Base-by-base conservation (phyloP, 495 filamentous ascomycete species). In the Trichoderma reesei region DNA sequence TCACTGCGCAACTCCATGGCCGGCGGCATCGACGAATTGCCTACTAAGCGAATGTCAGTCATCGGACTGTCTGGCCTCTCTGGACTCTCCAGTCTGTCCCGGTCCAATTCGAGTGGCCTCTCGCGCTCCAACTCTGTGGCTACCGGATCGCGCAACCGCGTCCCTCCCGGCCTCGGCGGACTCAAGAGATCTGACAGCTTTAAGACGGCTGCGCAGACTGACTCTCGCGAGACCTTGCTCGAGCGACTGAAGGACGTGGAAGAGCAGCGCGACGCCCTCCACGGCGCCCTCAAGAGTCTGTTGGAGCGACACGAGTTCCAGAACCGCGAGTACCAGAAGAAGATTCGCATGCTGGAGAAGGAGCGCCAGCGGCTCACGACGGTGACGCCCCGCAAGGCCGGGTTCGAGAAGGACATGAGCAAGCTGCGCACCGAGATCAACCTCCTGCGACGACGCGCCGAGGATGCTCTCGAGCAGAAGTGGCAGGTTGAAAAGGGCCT, bases 401-500 rank as follows among this genome's bases (percentile, higher is more conserved):
- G 90, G 34, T 96, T 95, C 71, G 85, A 95, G 71, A 83, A 81
- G 64, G 93, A 98, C 68, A 90, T 98, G 16, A 73, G 77, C 3
- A 84, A 81, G 65, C 79, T 98, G 18, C 87, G 91, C 64, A 83
- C 88, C 9, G 94, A 98, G 72, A 88, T 98, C 66, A 89, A 88
- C 65, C 81, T 86, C 9, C 84, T 98, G 59, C 87, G 94, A 37
- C 86, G 87, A 63, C 87, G 95, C 62, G 92, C 95, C 33, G 92
- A 98, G 68, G 94, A 98, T 63, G 95, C 94, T 26, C 80, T 97
- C n/a, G 91, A 95, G 68, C 89, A 92, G 69, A 98, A 97, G 78
- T 97, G 88, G 84, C 88, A 94, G 74, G 93, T 92, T 64, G 94
- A 98, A 75, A 96, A 96, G 75, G 91, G 92, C 33, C 81, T 98